A percentile compares a stretch with the other conserved stretches of the same genome.
Conservation (phyloP, 1,284 basidiomycete species). For the Puccinia coronata region DNA sequence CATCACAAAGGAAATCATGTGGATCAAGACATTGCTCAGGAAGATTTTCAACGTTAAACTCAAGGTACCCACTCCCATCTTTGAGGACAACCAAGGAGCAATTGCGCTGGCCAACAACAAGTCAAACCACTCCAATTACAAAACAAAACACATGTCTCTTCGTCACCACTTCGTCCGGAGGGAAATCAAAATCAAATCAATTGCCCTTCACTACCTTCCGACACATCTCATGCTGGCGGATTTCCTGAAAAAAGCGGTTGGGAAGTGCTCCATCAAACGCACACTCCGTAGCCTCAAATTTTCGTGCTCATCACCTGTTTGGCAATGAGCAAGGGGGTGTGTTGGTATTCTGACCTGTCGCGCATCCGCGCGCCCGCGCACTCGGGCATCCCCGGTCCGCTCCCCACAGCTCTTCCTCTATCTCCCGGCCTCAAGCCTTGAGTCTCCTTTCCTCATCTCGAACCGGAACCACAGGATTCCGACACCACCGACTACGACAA, state of each 20-base stretch:
- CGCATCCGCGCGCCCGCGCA: no score
- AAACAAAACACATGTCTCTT: not conserved
- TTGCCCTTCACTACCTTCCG: not conserved
- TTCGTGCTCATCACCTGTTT: not conserved
- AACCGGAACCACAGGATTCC: no score
- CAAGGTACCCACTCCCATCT: not conserved
- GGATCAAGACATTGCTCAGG: slow-evolving; percentile 36
- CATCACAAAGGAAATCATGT: slow-evolving; percentile 59
- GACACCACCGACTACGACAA: no score
- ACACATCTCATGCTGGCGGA: not conserved
- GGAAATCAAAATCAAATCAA: not conserved
- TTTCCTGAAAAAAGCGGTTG: not conserved
- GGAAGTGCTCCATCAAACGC: not conserved
- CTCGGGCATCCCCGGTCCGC: no score
- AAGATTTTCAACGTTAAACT: slow-evolving; percentile 15
- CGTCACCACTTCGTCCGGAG: not conserved
- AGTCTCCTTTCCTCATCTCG: no score
- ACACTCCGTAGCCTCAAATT: not conserved
- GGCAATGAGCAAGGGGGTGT: slow-evolving; percentile 2
- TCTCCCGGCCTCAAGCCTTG: no score
- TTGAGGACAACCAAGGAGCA: not conserved
- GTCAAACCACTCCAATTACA: not conserved
- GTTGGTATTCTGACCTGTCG: no score
- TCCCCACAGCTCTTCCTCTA: no score
- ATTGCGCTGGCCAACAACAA: not conserved